Base-by-base conservation (phyloP, 2,329 filamentous ascomycete species). In the Capronia americana region DNA sequence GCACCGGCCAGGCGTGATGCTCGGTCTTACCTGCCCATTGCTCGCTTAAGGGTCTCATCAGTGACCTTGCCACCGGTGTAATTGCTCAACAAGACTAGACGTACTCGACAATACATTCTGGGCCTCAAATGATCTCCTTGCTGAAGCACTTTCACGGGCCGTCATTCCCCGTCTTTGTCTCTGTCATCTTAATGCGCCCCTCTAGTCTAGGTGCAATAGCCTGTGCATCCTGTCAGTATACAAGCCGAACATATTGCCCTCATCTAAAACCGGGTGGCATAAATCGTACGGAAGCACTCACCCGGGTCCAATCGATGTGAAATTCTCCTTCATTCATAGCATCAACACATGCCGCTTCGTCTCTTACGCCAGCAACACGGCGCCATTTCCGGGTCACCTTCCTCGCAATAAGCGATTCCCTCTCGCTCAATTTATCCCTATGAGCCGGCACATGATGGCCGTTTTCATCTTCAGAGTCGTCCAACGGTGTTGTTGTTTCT, bases 161-260 rank as follows among this genome's bases (percentile, higher is more conserved):
- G 23, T 23, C 10, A 23, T 51, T 23, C 48, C 10, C 24, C 20
- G 48, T 8, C 23, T 50, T 6, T 23, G 48, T 51, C 20, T 48
- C 58, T 4, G 63, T 66, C 38, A 73, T 73, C 41, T 55, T 72
- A 62, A 96, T 96, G 56, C 92, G 85, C 0, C 92, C 92, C 75
- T 96, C 92, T 8, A 94, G 68, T 64, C 85, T 85, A 0, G 93
- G 93, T 63, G 89, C 87, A 76, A 96, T 93, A 1, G 91, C 90
- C 68, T 86, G 59, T 56, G 41, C 17, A 55, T n/a, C 2, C 30
- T 24, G 50, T 62, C 32, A 61, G 48, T 44, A 44, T 44, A n/a
- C 38, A n/a, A 24, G 26, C 2, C 55, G 5, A 34, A 6, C 17
- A n/a, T 32, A 20, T 26, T 5, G 11, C 14, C 20, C 12, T 1